A percentile compares a stretch with the other conserved stretches of the same genome.
These are phyloP conservation scores for Arthroderma uncinatum DNA, from an alignment of 2,329 filamentous ascomycete species.

Conservation along the genomic window DNA sequence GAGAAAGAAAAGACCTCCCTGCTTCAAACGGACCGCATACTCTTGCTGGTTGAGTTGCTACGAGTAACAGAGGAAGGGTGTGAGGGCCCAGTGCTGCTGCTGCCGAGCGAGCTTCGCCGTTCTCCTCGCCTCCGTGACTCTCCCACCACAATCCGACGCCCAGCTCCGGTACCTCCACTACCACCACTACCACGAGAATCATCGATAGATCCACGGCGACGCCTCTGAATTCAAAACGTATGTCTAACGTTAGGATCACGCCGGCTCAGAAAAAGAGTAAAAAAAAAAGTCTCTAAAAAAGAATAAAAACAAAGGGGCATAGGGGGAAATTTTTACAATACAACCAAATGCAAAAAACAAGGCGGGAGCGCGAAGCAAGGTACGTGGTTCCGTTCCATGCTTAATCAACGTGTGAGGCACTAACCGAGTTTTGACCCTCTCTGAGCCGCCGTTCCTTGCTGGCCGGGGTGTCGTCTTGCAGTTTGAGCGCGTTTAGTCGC, in stretches of 20 bases:
- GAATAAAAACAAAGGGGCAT: constrained; percentile 21
- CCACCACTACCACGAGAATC: constrained; percentile 23
- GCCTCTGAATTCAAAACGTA: constrained; percentile 37
- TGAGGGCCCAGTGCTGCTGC: constrained; percentile 23
- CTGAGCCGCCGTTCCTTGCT: constrained; percentile 43
- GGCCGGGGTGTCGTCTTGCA: constrained; percentile 59
- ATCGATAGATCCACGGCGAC: constrained; percentile 34
- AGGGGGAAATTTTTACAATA: constrained; percentile 9
- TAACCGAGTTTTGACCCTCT: constrained; percentile 36
- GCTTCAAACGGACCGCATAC: constrained; percentile 10
- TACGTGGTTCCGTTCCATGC: constrained; percentile 14
- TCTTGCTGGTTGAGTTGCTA: constrained; percentile 30
- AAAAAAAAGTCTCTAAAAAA: constrained; percentile 32
- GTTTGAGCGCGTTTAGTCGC: constrained; percentile 75
- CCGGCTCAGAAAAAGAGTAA: constrained; percentile 28
- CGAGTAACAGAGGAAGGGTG: constrained; percentile 29
- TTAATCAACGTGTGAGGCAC: constrained; percentile 26
- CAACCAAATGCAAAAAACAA: constrained; percentile 11
- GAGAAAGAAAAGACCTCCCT: background rate
- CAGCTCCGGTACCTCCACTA: background rate
- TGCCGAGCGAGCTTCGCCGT: constrained; percentile 29
- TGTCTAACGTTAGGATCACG: constrained; percentile 38
- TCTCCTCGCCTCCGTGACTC: constrained; percentile 31
- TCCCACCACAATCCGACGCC: constrained; percentile 26
- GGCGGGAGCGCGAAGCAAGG: constrained; percentile 15